These are phyloP conservation scores for Aspergillus neoniger DNA, from an alignment of 2,329 filamentous ascomycete species.

Conservation along the genomic window DNA sequence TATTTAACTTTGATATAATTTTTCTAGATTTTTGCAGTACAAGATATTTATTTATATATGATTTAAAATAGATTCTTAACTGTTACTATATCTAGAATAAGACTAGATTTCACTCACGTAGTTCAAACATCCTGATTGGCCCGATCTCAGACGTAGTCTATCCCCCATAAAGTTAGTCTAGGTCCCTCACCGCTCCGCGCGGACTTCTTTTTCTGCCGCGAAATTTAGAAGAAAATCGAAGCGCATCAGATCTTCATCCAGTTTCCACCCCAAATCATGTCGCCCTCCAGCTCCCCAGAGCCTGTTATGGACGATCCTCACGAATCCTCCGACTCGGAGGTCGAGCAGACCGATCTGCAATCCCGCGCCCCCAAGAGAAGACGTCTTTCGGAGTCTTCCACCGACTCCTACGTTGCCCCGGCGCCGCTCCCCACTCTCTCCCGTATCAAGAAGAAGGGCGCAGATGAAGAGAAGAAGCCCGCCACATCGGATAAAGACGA, in stretches of 20 bases:
- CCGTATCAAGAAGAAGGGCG: constrained; percentile 45
- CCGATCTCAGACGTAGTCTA: not conserved
- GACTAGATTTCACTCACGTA: not conserved
- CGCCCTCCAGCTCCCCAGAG: constrained; percentile 26
- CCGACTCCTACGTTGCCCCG: constrained; percentile 35
- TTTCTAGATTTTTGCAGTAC: too few relatives aligned
- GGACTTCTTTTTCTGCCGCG: constrained; percentile 38
- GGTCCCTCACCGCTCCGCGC: constrained; percentile 26
- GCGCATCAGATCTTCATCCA: constrained; percentile 13
- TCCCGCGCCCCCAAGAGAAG: constrained; percentile 42
- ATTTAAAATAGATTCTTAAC: too few relatives aligned
- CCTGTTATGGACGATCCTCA: constrained; percentile 24
- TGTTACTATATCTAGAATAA: too few relatives aligned
- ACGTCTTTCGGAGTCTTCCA: constrained; percentile 41
- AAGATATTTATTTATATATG: too few relatives aligned
- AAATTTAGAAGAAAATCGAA: constrained; percentile 32
- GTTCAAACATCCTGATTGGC: not conserved
- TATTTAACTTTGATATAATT: too few relatives aligned
- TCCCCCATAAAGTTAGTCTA: not conserved
- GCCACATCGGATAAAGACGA: constrained; percentile 29
- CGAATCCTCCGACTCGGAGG: constrained; percentile 19
- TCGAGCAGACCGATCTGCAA: constrained; percentile 25
- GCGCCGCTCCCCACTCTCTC: constrained; percentile 41
- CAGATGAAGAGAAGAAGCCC: constrained; percentile 18
- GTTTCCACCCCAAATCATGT: constrained; percentile 30